Conservation (phyloP, 83 land plant genomes). For the Diphasiastrum complanatum region DNA sequence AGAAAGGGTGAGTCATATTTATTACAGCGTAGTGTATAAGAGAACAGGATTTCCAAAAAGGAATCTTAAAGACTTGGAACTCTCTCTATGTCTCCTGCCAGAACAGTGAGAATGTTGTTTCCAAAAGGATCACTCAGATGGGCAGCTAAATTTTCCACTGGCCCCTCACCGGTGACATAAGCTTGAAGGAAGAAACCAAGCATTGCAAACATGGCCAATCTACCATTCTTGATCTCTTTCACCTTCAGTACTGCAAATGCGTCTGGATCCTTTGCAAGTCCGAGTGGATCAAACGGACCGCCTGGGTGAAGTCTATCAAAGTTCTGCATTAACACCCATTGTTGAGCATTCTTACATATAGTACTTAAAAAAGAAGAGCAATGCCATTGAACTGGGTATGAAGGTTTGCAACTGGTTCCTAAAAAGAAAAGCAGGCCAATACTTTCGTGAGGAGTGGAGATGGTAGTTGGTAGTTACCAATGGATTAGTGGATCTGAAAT, state of each 20-base stretch:
- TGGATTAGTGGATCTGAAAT: slow-evolving; percentile 84
- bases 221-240: slow-evolving; percentile 97
- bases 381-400: no score
- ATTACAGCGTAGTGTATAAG: no score
- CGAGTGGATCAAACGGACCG: slow-evolving; percentile 89
- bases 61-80: slow-evolving; percentile 67
- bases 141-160: slow-evolving; percentile 73
- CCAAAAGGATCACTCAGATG: slow-evolving; percentile 93
- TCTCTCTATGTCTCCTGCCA: slow-evolving; percentile 56
- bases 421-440: no score
- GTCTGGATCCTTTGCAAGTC: slow-evolving; percentile 83
- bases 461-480: slow-evolving; percentile 34
- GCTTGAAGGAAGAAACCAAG: slow-evolving; percentile 93
- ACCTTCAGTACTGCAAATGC: slow-evolving; percentile 83
- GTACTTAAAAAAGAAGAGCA: no score
- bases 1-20: no score
- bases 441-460: background rate
- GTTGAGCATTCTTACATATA: no score
- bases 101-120: slow-evolving; percentile 81
- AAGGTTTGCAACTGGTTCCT: no score
- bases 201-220: slow-evolving; percentile 94
- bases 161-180: slow-evolving; percentile 89
- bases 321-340: slow-evolving; percentile 32
- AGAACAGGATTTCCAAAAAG: no score
- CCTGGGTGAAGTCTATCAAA: slow-evolving; percentile 94